Percentiles rank a stretch among this genome's conserved stretches.
phyloP scores from a whole-genome alignment of 345 rosid genomes.

The Barbarea vulgaris region DNA sequence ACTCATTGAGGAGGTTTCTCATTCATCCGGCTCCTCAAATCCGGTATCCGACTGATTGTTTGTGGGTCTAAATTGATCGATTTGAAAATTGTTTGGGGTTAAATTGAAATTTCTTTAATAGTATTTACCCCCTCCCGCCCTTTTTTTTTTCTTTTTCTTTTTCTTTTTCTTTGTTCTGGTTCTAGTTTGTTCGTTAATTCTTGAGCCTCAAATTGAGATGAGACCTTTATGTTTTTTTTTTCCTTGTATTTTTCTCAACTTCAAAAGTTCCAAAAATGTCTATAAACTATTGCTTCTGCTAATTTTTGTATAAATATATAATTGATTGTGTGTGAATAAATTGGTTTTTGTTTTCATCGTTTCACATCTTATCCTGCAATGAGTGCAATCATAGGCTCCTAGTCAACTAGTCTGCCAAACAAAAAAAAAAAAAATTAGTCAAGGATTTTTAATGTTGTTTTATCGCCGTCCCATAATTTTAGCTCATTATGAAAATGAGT shows the following conservation, averaged over 20 bases:
- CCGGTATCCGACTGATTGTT: slow-evolving; percentile 35
- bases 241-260: background rate
- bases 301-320: slow-evolving; percentile 28
- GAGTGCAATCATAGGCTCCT: background rate
- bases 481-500: background rate
- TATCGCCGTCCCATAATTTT: slow-evolving; percentile 19
- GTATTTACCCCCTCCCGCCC: slow-evolving; percentile 6
- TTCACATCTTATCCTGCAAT: background rate
- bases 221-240: slow-evolving; percentile 13
- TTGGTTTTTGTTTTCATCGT: slow-evolving; percentile 12
- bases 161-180: background rate
- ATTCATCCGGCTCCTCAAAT: slow-evolving; percentile 33
- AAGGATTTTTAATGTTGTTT: background rate
- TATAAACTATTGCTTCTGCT: slow-evolving; percentile 17
- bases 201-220: slow-evolving; percentile 44
- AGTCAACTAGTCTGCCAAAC: background rate
- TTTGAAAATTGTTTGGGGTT: slow-evolving; percentile 36
- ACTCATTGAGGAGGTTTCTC: slow-evolving; percentile 68
- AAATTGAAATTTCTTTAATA: slow-evolving; percentile 22
- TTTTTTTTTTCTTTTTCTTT: background rate
- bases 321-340: slow-evolving; percentile 33
- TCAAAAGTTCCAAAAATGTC: slow-evolving; percentile 15
- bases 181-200: slow-evolving; percentile 35
- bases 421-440: background rate
- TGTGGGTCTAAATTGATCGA: slow-evolving; percentile 17